Base-by-base conservation (phyloP, 2,329 filamentous ascomycete genomes). In the Paramyrothecium sp. region DNA sequence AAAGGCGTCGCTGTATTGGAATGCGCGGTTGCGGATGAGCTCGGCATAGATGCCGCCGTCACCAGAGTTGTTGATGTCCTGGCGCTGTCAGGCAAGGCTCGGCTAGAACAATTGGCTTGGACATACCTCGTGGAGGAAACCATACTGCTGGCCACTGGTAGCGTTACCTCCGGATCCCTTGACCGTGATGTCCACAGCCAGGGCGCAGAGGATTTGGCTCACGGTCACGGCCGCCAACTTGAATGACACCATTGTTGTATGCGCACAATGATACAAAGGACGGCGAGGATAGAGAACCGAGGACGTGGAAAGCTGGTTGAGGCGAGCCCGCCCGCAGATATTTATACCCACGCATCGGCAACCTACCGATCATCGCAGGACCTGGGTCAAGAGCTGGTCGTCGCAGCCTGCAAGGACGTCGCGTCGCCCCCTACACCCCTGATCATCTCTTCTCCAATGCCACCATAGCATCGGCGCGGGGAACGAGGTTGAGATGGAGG, bases 31-130 rank as follows among this genome's bases (percentile, higher is more conserved):
- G 54, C 81, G 82, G 56, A 91, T 82, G 56, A 91, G 71, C 66
- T 91, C 88, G 52, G 85, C 88, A 67, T 91, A 91, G 60, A 91
- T 83, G 5, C 88, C 89, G 21, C 89, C 88, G 66, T 91, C 89
- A 2, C 88, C 88, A 2, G 84, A 87, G 69, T 89, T 84, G 70
- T 86, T 86, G 69, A 88, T 88, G 55, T 86, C 83, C 81, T 85
- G 16, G 10, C 5, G 26, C 26, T 30, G 26, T 30, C 26, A 30
- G 26, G 26, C 26, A 30, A 30, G 26, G 26, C 26, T 30, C 26
- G 26, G 10, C 4, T 30, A 4, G 26, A 30, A 30, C 10, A 10
- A 30, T 10, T 5, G 26, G 26, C 4, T n/a, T 4, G 26, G 26
- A 50, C 66, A 44, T 57, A 78, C 76, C 67, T 79, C 76, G 53